A percentile compares a stretch with the other conserved stretches of the same genome.
These are phyloP conservation scores for Paraurostyla sp. DNA, from an alignment of 73 alveolate genomes.

Conservation along the genomic window DNA sequence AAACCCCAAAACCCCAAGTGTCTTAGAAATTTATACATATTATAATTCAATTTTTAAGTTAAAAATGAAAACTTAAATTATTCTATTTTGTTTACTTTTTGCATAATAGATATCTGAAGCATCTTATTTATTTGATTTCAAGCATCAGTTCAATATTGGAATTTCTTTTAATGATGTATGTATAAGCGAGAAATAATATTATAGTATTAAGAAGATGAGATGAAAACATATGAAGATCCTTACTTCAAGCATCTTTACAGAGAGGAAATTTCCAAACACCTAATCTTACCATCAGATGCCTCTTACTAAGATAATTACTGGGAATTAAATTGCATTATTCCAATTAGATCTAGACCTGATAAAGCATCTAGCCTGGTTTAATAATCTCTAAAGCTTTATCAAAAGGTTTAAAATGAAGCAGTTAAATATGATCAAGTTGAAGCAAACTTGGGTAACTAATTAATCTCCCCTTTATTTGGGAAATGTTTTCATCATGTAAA, in stretches of 20 bases:
- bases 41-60: too few species aligned
- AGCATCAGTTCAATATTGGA: background rate
- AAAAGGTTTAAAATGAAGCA: background rate
- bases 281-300: background rate
- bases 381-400: background rate
- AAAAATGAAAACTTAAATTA: too few species aligned
- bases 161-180: background rate
- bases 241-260: background rate
- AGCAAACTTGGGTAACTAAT: background rate
- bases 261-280: background rate
- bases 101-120: too few species aligned
- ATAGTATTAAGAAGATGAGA: background rate
- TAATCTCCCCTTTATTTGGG: background rate
- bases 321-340: background rate
- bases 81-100: too few species aligned
- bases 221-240: background rate
- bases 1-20: too few species aligned
- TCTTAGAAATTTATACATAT: too few species aligned
- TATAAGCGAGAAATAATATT: background rate
- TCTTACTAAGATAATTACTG: background rate
- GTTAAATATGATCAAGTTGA: background rate
- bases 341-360: background rate
- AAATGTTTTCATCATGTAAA: constrained; percentile 13
- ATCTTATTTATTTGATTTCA: constrained; percentile 4
- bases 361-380: background rate